Evolutionary conservation across 2,329 filamentous ascomycete genomes (phyloP).

Genomic region (Nothomitra cinnamomea): DNA sequence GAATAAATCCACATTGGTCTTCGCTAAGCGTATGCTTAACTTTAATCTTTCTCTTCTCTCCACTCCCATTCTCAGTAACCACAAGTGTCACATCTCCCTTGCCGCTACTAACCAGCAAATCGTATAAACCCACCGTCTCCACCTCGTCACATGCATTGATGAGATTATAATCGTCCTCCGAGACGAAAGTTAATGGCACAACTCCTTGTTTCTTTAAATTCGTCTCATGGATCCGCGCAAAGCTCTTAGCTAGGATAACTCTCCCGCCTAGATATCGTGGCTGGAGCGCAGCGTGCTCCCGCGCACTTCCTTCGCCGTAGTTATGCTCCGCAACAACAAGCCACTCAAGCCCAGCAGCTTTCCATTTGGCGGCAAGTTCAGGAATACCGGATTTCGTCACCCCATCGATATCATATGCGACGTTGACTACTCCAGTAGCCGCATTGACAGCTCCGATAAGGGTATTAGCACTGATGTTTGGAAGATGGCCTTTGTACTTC

Average conservation of each 20-base stretch:
- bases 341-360: slow-evolving; percentile 59
- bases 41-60: slow-evolving; percentile 49
- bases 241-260: slow-evolving; percentile 70
- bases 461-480: slow-evolving; percentile 96
- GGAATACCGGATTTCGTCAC: slow-evolving; percentile 55
- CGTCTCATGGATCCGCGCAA: slow-evolving; percentile 87
- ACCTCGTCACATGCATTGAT: slow-evolving; percentile 75
- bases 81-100: slow-evolving; percentile 46
- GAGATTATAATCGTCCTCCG: slow-evolving; percentile 75
- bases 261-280: slow-evolving; percentile 78
- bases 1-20: slow-evolving; percentile 82
- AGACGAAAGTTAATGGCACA: slow-evolving; percentile 76
- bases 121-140: slow-evolving; percentile 63
- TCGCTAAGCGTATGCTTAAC: slow-evolving; percentile 78
- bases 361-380: slow-evolving; percentile 74
- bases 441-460: slow-evolving; percentile 89
- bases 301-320: slow-evolving; percentile 80
- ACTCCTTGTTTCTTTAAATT: slow-evolving; percentile 97
- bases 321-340: slow-evolving; percentile 95
- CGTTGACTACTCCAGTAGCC: slow-evolving; percentile 82
- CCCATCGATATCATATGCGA: slow-evolving; percentile 74
- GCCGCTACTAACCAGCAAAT: slow-evolving; percentile 65
- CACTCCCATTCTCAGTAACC: slow-evolving; percentile 42
- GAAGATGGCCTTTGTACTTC: slow-evolving; percentile 97
- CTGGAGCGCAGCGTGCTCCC: slow-evolving; percentile 80